Percentiles rank a stretch among this genome's conserved stretches.
Evolutionary conservation across 768 basidiomycete species (phyloP).

Genomic region (Trametes villosa): DNA sequence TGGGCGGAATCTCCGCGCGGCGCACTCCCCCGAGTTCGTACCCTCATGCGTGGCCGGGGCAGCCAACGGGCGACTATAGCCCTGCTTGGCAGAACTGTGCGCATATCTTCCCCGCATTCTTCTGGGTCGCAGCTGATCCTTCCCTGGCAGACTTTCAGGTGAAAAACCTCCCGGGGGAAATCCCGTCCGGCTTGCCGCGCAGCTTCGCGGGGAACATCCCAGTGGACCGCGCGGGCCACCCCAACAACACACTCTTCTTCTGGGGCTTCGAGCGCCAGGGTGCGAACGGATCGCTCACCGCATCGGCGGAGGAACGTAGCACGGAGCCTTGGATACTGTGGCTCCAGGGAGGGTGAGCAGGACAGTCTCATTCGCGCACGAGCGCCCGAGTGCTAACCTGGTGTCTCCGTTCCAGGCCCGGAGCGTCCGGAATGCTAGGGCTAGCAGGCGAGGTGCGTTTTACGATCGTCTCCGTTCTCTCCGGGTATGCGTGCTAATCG

Average conservation of each 20-base stretch:
- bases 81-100: conserved; percentile 31
- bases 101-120: background rate
- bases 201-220: conserved; percentile 38
- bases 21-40: conserved; percentile 23
- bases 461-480: too few species aligned
- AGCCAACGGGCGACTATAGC: conserved; percentile 26
- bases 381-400: background rate
- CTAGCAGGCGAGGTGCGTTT: conserved; percentile 54
- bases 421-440: conserved; percentile 70
- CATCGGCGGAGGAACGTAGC: conserved; percentile 31
- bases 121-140: too few species aligned
- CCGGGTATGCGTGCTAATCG: too few species aligned
- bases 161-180: conserved; percentile 30
- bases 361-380: background rate
- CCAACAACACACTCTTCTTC: conserved; percentile 40
- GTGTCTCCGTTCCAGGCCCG: conserved; percentile 48
- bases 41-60: conserved; percentile 31
- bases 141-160: conserved; percentile 33
- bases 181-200: conserved; percentile 28
- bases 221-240: conserved; percentile 32
- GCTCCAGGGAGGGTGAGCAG: conserved; percentile 77
- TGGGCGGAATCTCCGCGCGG: background rate
- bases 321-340: conserved; percentile 72
- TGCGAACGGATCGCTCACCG: conserved; percentile 49
- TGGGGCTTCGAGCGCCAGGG: conserved; percentile 35